These are phyloP conservation scores for Pleurotus cornucopiae DNA, from an alignment of 768 basidiomycete species.

Conservation along the genomic window DNA sequence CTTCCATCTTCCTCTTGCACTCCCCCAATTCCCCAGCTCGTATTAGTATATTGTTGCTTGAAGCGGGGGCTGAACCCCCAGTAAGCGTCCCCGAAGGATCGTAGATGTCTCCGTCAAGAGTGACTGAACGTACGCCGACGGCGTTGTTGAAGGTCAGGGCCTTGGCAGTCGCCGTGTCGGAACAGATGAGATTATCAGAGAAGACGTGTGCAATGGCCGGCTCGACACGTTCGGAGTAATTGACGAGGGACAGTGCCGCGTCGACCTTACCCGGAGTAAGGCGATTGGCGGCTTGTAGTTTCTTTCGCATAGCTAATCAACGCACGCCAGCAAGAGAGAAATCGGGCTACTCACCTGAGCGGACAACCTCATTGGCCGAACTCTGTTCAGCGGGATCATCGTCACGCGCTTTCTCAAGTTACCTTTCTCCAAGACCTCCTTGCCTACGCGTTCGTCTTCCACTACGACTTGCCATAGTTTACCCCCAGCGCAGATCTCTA, in stretches of 20 bases:
- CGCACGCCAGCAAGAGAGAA: too few relatives aligned
- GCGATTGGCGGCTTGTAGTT: slow-evolving; percentile 66
- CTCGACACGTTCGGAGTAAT: slow-evolving; percentile 74
- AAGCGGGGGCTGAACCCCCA: slow-evolving; percentile 81
- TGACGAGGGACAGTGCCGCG: slow-evolving; percentile 84
- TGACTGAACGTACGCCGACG: slow-evolving; percentile 78
- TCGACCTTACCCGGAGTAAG: slow-evolving; percentile 79
- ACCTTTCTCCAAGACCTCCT: slow-evolving; percentile 72
- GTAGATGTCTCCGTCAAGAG: slow-evolving; percentile 92
- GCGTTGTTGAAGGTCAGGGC: slow-evolving; percentile 75
- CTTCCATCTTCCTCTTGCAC: slow-evolving; percentile 55
- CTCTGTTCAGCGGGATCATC: slow-evolving; percentile 92
- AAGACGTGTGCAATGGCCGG: slow-evolving; percentile 94
- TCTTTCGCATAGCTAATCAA: slow-evolving; percentile 36
- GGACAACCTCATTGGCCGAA: slow-evolving; percentile 53
- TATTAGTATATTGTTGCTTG: slow-evolving; percentile 66
- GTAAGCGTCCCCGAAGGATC: slow-evolving; percentile 93
- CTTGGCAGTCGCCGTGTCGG: slow-evolving; percentile 84
- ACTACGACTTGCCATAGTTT: slow-evolving; percentile 93
- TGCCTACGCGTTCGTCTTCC: slow-evolving; percentile 85
- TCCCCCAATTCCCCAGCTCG: slow-evolving; percentile 80
- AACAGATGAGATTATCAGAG: slow-evolving; percentile 87
- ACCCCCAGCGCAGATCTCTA: slow-evolving; percentile 89
- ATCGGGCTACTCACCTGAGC: slow-evolving; percentile 33
- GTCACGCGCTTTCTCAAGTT: slow-evolving; percentile 84